Conservation (phyloP, 331 rosid genomes). For the Malus hybrid region DNA sequence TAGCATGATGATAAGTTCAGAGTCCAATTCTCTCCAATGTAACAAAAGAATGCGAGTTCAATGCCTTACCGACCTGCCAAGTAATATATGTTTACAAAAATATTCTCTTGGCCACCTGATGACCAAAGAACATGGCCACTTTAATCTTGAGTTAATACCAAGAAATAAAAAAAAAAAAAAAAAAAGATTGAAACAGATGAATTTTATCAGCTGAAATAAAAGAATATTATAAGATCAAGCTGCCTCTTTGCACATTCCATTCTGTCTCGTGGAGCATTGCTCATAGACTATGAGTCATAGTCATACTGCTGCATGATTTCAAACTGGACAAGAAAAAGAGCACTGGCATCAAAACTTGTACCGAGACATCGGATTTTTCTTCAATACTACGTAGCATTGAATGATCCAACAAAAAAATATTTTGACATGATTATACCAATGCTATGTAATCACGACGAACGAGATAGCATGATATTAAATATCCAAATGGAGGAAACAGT, state of each 20-base stretch:
- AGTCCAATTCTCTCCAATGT: not conserved
- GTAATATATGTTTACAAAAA: not conserved
- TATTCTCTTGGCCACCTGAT: not conserved
- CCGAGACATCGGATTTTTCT: not conserved
- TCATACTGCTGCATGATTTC: not conserved
- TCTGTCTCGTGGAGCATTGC: not conserved
- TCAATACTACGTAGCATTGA: not conserved
- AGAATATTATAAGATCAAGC: not conserved
- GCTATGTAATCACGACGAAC: not conserved
- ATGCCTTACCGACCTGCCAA: not conserved
- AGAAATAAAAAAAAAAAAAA: no score
- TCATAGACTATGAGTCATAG: no score
- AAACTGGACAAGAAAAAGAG: not conserved
- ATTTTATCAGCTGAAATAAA: no score
- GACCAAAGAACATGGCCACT: not conserved
- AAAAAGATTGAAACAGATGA: not conserved
- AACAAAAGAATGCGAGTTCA: not conserved
- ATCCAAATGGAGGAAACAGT: not conserved
- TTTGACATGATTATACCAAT: not conserved
- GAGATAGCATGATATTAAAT: not conserved
- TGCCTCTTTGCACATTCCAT: not conserved
- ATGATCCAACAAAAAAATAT: not conserved
- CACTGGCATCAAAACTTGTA: not conserved
- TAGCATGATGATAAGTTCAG: not conserved
- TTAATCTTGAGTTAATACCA: not conserved